Evolutionary conservation across 495 filamentous ascomycete genomes (phyloP), one percentile per base, ranked within the genome.

Genomic region (Arthonia radiata): DNA sequence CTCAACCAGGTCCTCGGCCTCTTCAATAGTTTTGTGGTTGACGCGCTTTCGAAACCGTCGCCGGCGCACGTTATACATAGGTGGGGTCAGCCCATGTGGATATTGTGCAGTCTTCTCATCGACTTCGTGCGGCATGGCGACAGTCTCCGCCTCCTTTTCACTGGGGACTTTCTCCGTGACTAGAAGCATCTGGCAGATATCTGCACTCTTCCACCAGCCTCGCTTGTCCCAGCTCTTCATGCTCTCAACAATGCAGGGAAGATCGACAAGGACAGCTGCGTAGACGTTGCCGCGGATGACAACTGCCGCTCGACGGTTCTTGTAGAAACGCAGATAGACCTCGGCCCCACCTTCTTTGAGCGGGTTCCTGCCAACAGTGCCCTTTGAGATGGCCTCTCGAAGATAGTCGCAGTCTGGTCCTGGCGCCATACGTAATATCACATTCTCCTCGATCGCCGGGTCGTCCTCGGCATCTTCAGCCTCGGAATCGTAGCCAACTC

Each of bases 171-270:
- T 52, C 2, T 74, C 73, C 30, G 82, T 59, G 0, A 93, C 73
- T 17, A 89, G 49, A 2, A 94, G 56, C 77, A 99, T 91, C 54
- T 99, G 89, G 33, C 72, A 86, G 5, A 99, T 67, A 48, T 99
- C 89, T 3, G 76, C 76, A 3, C 71, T 73, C 50, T 99, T 99
- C 54, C 80, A 81, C 64, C 81, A 86, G 13, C 69, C 63, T 32
- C 71, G 77, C 42, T 70, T 71, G 39, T 94, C 86, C 72, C 86
- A 92, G 28, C 71, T 82, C 51, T 99, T 99, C 70, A 89, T 89
- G 5, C 70, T 73, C 47, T 99, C 86, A 2, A 90, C 66, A 31
- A 99, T 72, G 35, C 71, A 83, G 0, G 86, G 86, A 7, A 99
- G 53, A 33, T 94, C 83, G 4, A 93, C 71, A 27, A 94, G 49